Evolutionary conservation across 2,329 filamentous ascomycete genomes (phyloP).

Genomic region (Immersiporthe knoxdaviesiana): DNA sequence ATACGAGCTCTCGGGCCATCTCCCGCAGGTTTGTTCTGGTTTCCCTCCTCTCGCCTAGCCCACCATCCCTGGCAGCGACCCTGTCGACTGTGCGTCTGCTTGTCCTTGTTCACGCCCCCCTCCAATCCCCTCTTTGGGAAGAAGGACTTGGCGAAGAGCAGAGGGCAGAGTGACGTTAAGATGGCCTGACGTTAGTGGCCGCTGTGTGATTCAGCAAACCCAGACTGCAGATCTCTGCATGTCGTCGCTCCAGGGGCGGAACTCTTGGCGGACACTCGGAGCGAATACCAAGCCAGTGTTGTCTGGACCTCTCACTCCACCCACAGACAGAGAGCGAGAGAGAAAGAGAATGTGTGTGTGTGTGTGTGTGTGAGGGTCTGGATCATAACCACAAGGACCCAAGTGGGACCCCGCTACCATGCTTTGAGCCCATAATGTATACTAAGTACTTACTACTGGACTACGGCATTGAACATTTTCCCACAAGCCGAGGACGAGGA

Average conservation of each 20-base stretch:
- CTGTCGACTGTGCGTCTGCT: conserved; percentile 7
- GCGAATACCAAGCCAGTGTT: neutral
- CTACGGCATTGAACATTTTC: neutral
- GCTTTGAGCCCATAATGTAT: neutral
- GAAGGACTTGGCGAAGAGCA: neutral
- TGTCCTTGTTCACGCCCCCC: too few relatives aligned
- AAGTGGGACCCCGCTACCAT: neutral
- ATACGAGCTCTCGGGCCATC: conserved; percentile 19
- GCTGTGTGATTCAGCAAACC: conserved; percentile 6
- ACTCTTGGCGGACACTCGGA: neutral
- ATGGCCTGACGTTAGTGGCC: conserved; percentile 14
- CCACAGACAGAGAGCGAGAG: too few relatives aligned
- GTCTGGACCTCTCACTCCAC: neutral
- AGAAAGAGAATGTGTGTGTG: too few relatives aligned
- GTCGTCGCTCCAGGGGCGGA: neutral
- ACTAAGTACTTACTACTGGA: neutral
- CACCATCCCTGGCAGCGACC: neutral
- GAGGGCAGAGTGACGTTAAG: neutral
- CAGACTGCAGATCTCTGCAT: conserved; percentile 15
- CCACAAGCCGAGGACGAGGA: neutral
- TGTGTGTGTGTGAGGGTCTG: too few relatives aligned
- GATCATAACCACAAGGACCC: neutral
- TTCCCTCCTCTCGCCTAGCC: neutral
- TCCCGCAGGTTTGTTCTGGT: neutral
- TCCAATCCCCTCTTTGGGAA: too few relatives aligned